Evolutionary conservation across 2,329 filamentous ascomycete species (phyloP).

Genomic region (Sclerotinia subarctica): DNA sequence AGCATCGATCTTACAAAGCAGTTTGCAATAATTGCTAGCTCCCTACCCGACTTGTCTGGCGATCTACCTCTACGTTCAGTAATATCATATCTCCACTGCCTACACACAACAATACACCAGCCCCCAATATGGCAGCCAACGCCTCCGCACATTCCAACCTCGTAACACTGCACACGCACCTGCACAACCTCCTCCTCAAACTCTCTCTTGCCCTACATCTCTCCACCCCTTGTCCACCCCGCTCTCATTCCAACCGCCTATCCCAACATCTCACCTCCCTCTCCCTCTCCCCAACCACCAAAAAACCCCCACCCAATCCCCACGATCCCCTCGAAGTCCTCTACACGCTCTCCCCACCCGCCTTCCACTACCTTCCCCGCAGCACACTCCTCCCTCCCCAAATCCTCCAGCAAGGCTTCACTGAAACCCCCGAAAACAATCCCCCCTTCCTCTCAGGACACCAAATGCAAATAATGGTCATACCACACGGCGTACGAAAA

Average conservation of each 20-base stretch:
- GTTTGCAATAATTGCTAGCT: not conserved
- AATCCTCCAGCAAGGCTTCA: not conserved
- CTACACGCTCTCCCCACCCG: constrained; percentile 25
- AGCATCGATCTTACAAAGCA: not conserved
- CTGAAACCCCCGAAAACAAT: constrained; percentile 19
- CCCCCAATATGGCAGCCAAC: not conserved
- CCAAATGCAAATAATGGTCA: constrained; percentile 23
- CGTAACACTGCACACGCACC: not conserved
- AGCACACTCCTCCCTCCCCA: constrained; percentile 19
- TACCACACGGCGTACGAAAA: constrained; percentile 21
- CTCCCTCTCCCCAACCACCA: not conserved
- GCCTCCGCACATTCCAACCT: constrained; percentile 3
- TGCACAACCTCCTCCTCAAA: not conserved
- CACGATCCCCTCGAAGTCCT: constrained; percentile 24
- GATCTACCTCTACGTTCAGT: not conserved
- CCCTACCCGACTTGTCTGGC: not conserved
- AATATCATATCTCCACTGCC: not conserved
- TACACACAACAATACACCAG: not conserved
- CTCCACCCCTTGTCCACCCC: not conserved
- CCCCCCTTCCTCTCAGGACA: constrained; percentile 28
- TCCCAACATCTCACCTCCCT: not conserved
- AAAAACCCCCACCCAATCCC: not conserved
- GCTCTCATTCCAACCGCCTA: not conserved
- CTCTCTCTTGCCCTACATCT: not conserved
- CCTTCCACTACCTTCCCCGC: constrained; percentile 21